Base-by-base conservation (phyloP, 2,329 filamentous ascomycete genomes). In the Xylogone sp. region DNA sequence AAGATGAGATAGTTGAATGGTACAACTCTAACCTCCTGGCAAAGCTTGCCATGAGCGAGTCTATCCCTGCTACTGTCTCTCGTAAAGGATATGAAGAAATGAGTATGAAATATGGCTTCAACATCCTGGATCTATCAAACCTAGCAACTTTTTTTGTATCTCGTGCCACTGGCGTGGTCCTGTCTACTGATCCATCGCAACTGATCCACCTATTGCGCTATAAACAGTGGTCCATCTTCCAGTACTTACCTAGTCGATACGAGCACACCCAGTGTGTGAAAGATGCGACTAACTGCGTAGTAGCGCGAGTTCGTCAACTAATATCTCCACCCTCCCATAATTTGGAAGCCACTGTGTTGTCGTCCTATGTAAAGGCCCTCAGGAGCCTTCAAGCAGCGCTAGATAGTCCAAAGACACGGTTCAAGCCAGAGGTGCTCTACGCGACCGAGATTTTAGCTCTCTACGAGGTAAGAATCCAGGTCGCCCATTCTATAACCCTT, bases 141-240 rank as follows among this genome's bases (percentile, higher is more conserved):
- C 44, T 65, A n/a, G 59, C 63, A 9, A 59, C 60, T 7, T 53
- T 62, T 16, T 59, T 62, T 43, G 53, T 61, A n/a, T 55, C 59
- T n/a, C 62, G 60, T 21, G 54, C 58, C 3, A 60, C 61, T 3
- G 54, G 61, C 18, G 50, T 44, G 16, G 56, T 55, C 2, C 45
- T 65, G 2, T 57, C 58, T 9, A 46, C 55, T 21, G 50, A 62
- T 44, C 59, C 63, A 29, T 49, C 47, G 19, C 50, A 56, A 27
- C 52, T 65, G 10, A 53, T 59, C 24, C 48, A 59, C 31, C 55
- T 65, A 39, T 48, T 64, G 21, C 52, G 55, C 16, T 48, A 56
- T 21, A 58, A 61, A 39, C 54, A 64, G 34, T 62, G 54, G 54
- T 63, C 63, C 4, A 65, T 62, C 44, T 44, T 65, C 10, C 56